Evolutionary conservation across 345 rosid genomes (phyloP), one percentile per base, ranked within the genome.

Genomic region (Balakata baccata): DNA sequence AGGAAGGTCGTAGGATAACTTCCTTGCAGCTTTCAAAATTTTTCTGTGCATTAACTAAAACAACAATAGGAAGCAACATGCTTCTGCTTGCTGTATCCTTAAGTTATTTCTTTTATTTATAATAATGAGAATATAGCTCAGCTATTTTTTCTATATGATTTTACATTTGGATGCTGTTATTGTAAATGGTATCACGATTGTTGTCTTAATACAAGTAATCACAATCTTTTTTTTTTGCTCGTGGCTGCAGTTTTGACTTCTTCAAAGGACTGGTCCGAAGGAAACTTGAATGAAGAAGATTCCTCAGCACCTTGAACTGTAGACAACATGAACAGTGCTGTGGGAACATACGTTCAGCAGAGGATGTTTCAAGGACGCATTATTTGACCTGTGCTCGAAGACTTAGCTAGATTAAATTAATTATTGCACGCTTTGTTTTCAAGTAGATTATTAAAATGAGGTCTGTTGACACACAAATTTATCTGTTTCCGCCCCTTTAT

Each of bases 191-290:
- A 43, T 34, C 22, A 71, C 69, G 46, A 58, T 62, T 18, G 23
- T 18, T 70, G 29, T 61, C n/a, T 18, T 14, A 13, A 51, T 3
- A 17, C 11, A 51, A 57, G 39, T 66, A 43, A 11, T 41, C 23
- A n/a, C 68, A 56, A 11, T 34, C 63, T 29, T 73, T 20, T 74
- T 37, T 83, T n/a, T 34, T n/a, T n/a, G n/a, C 68, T 37, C 71
- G 54, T 76, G 70, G 74, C 68, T 75, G 74, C 90, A 94, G 98
- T 78, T 88, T 94, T 23, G 97, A 94, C 87, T 92, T 92, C 85
- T 87, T 94, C 83, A 81, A 92, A 84, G 98, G 97, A 84, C 81
- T 90, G 66, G 83, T 90, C 78, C 86, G 88, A 82, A 85, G 95
- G 79, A 92, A 94, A 83, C 87, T 94, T 64, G 84, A 81, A 23